A percentile compares a stretch with the other conserved stretches of the same genome.
Conservation (phyloP, 495 filamentous ascomycete genomes). For the Pseudotulostoma volvatum region DNA sequence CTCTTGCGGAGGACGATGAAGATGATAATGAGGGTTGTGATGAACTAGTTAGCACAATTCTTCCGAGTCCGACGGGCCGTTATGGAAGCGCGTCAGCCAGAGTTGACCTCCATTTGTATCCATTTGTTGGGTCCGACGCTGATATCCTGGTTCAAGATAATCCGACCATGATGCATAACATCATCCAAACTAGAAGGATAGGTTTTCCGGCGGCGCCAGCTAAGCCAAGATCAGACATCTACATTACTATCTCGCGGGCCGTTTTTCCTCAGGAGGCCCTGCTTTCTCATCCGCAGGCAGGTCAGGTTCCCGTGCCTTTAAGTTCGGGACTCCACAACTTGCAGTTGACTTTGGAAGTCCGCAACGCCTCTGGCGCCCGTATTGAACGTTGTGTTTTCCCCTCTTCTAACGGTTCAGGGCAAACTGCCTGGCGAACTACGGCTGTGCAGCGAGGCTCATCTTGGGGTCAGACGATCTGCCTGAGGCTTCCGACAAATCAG, state of each 20-base stretch:
- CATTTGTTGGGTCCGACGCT: constrained; percentile 59
- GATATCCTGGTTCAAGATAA: constrained; percentile 68
- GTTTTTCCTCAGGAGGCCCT: constrained; percentile 59
- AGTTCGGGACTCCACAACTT: constrained; percentile 52
- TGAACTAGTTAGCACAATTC: constrained; percentile 53
- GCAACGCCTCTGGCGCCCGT: constrained; percentile 56
- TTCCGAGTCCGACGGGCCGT: constrained; percentile 52
- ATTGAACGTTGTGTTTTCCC: constrained; percentile 78
- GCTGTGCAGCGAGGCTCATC: constrained; percentile 58
- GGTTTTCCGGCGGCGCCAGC: constrained; percentile 91
- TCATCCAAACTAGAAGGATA: constrained; percentile 67
- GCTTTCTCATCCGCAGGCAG: constrained; percentile 62
- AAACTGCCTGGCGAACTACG: constrained; percentile 77
- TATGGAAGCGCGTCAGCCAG: constrained; percentile 50
- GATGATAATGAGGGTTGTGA: constrained; percentile 60
- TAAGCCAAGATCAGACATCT: constrained; percentile 81
- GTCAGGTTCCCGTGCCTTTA: constrained; percentile 50
- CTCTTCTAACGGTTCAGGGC: constrained; percentile 54
- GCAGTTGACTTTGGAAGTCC: constrained; percentile 79
- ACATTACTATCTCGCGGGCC: constrained; percentile 66
- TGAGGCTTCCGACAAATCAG: constrained; percentile 64
- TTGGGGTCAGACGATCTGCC: constrained; percentile 78
- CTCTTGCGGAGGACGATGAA: constrained; percentile 36
- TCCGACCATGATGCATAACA: constrained; percentile 70
- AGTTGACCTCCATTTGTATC: constrained; percentile 56